Evolutionary conservation across 2,329 filamentous ascomycete species (phyloP), one percentile per base, ranked within the genome.

Genomic region (Podosphaera fusca): DNA sequence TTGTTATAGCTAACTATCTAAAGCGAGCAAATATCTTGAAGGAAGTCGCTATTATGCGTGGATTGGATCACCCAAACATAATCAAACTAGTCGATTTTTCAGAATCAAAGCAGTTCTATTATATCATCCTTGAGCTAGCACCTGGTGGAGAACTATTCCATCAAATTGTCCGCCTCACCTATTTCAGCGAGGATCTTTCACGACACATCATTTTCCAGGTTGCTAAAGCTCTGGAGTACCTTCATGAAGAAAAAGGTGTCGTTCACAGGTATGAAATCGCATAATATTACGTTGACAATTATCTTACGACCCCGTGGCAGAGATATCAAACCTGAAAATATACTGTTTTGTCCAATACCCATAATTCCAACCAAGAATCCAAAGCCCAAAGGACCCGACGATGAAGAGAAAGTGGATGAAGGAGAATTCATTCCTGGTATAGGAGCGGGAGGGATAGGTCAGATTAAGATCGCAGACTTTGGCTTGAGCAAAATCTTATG

Each of bases 21-120:
- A 69, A 98, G 92, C 80, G 92, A 72, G 87, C 90, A 61, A 98
- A 96, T 67, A 96, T 98, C 62, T 74, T 98, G 60, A 98, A 98
- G 72, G 92, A 98, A 70, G 92, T 98, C 12, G 87, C 95, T 66
- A 98, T 98, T 64, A 98, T 98, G 90, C 87, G 89, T 61, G 85
- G 94, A 66, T 76, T 98, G 53, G 88, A 96, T 62, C 92, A 98
- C 64, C 89, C 90, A 60, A 96, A 96, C 68, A 92, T 98, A 60
- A 81, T 95, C 69, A 90, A 87, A 68, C 79, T 98, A 58, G 77
- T 96, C 65, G 87, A 95, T 65, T 96, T 96, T 67, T 85, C 85
- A 61, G 92, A 98, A 70, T 94, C 89, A 0, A 78, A 79, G 58
- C 88, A 96, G 69, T 95, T 95, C 69, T 96, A 96, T 71, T 98